Evolutionary conservation across 768 basidiomycete species (phyloP).

Genomic region (Boletales sp.): DNA sequence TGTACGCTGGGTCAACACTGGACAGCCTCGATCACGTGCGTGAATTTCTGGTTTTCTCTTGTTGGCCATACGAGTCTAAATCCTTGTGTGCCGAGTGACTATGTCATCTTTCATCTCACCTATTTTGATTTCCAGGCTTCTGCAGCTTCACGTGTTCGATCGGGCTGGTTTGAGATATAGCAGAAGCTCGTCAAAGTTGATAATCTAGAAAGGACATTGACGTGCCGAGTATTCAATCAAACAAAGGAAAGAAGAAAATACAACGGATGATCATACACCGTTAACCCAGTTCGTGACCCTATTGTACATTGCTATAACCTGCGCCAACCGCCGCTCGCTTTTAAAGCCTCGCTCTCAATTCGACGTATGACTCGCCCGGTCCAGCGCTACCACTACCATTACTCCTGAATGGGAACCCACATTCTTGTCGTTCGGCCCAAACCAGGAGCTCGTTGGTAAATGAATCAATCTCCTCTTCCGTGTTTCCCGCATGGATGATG

Average conservation of each 20-base stretch:
- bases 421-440: conserved; percentile 8
- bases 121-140: too few relatives aligned
- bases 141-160: too few relatives aligned
- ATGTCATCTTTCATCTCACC: too few relatives aligned
- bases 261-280: not conserved
- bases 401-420: not conserved
- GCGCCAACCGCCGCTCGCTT: not conserved
- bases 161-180: too few relatives aligned
- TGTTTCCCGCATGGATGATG: conserved; percentile 16
- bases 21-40: too few relatives aligned
- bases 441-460: conserved; percentile 6
- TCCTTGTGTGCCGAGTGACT: too few relatives aligned
- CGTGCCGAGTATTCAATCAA: too few relatives aligned
- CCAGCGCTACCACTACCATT: not conserved
- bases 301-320: not conserved
- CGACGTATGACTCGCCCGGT: not conserved
- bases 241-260: not conserved
- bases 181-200: too few relatives aligned
- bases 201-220: too few relatives aligned
- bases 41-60: too few relatives aligned
- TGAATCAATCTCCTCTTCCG: conserved; percentile 13
- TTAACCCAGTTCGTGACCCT: not conserved
- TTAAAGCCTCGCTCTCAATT: conserved; percentile 14
- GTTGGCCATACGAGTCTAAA: too few relatives aligned
- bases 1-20: too few relatives aligned